Percentiles rank a stretch among this genome's conserved stretches.
These are phyloP conservation scores for Cynara cardunculus DNA, from an alignment of 129 eudicot species.

Conservation along the genomic window DNA sequence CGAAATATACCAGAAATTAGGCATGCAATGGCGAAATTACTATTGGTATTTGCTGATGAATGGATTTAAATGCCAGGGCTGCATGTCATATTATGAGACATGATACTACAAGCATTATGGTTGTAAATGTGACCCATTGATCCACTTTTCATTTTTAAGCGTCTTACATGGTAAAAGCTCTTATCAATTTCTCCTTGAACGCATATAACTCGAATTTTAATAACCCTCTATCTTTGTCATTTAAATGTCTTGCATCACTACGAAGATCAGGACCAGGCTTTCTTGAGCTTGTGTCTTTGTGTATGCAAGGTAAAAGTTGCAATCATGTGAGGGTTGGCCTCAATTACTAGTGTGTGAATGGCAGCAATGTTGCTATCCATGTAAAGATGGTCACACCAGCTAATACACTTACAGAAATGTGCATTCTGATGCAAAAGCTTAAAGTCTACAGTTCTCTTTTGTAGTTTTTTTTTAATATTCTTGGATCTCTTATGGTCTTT, in stretches of 20 bases:
- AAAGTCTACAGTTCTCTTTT: not conserved
- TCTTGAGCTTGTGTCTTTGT: not conserved
- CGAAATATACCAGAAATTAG: no score
- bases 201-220: not conserved
- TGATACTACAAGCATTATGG: no score
- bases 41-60: no score
- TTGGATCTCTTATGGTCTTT: constrained; percentile 8
- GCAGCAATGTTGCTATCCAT: not conserved
- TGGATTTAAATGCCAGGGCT: no score
- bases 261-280: not conserved
- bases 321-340: not conserved
- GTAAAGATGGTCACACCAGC: not conserved
- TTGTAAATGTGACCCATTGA: no score
- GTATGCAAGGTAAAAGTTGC: no score
- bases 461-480: not conserved
- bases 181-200: not conserved
- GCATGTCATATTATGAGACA: no score
- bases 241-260: not conserved
- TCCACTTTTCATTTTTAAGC: not conserved
- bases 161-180: not conserved
- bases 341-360: not conserved
- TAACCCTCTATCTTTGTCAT: not conserved
- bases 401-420: not conserved
- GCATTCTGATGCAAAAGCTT: constrained; percentile 5
- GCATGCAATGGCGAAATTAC: not conserved